phyloP scores from a whole-genome alignment of 306 rosid genomes.

The Corylus americana region DNA sequence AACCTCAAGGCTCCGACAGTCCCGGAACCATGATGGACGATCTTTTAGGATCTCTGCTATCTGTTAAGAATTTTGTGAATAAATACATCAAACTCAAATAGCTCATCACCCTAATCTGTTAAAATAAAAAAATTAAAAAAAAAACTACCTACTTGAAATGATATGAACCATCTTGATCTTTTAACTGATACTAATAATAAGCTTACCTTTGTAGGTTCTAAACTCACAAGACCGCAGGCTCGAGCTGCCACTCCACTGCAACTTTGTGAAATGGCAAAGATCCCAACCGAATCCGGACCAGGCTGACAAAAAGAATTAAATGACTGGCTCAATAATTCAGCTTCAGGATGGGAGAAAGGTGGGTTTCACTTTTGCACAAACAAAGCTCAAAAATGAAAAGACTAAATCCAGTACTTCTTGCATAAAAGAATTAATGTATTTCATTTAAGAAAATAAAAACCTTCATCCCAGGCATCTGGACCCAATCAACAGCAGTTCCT shows the following conservation, averaged over 20 bases:
- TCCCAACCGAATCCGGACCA: slow-evolving; percentile 99
- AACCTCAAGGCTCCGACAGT: slow-evolving; percentile 96
- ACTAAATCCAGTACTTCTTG: not conserved
- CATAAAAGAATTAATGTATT: not conserved
- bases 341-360: slow-evolving; percentile 4
- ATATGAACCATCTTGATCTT: not conserved
- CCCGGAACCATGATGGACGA: slow-evolving; percentile 97
- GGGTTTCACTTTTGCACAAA: not conserved
- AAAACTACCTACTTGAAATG: not conserved
- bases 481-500: slow-evolving; percentile 99
- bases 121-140: not conserved
- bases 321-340: not conserved
- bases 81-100: slow-evolving; percentile 22
- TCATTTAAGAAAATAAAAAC: slow-evolving; percentile 34
- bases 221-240: slow-evolving; percentile 98
- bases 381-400: not conserved
- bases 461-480: slow-evolving; percentile 99
- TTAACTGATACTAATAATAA: not conserved
- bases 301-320: slow-evolving; percentile 53
- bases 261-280: slow-evolving; percentile 96
- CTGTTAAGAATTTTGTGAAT: slow-evolving; percentile 36
- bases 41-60: slow-evolving; percentile 99
- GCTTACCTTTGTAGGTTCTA: slow-evolving; percentile 88
- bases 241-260: slow-evolving; percentile 99
- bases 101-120: not conserved